Conservation (phyloP, 2,329 filamentous ascomycete species). For the Orbilia quercus region DNA sequence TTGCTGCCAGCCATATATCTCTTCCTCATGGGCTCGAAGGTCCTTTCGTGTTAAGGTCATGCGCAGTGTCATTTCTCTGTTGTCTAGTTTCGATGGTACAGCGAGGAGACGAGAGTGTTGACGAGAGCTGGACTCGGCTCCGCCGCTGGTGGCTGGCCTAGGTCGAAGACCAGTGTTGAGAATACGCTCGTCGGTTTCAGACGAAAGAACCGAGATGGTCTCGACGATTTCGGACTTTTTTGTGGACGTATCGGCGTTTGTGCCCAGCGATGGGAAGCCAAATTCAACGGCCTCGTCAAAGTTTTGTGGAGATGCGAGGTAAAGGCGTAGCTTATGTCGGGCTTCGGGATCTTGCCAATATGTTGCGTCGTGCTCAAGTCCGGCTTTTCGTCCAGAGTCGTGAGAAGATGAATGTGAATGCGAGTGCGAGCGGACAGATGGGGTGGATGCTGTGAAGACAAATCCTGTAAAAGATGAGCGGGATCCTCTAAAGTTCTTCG, state of each 20-base stretch:
- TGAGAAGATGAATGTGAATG: slow-evolving; percentile 48
- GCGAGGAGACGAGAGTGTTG: slow-evolving; percentile 20
- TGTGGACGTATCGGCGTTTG: slow-evolving; percentile 61
- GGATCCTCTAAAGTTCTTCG: slow-evolving; percentile 52
- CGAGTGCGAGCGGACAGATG: slow-evolving; percentile 38
- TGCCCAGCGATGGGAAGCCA: slow-evolving; percentile 77
- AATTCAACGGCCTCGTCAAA: slow-evolving; percentile 96
- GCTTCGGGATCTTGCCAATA: slow-evolving; percentile 93
- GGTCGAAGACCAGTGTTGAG: slow-evolving; percentile 53
- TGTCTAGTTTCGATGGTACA: slow-evolving; percentile 59
- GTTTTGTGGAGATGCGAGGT: slow-evolving; percentile 84
- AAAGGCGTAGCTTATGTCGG: slow-evolving; percentile 83
- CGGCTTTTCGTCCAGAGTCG: slow-evolving; percentile 62
- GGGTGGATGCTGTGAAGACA: slow-evolving; percentile 52
- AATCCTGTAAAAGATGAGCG: slow-evolving; percentile 53
- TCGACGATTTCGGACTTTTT: slow-evolving; percentile 58
- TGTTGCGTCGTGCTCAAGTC: slow-evolving; percentile 77
- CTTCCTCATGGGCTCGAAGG: slow-evolving; percentile 78
- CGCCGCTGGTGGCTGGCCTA: slow-evolving; percentile 50
- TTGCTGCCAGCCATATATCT: slow-evolving; percentile 78
- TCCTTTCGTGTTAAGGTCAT: slow-evolving; percentile 95
- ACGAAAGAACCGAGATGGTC: slow-evolving; percentile 38
- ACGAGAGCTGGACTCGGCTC: slow-evolving; percentile 40
- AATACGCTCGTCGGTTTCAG: slow-evolving; percentile 27
- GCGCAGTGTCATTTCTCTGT: slow-evolving; percentile 91